These are phyloP conservation scores for Clarireedia monteithiana DNA, from an alignment of 2,329 filamentous ascomycete species.

Conservation along the genomic window DNA sequence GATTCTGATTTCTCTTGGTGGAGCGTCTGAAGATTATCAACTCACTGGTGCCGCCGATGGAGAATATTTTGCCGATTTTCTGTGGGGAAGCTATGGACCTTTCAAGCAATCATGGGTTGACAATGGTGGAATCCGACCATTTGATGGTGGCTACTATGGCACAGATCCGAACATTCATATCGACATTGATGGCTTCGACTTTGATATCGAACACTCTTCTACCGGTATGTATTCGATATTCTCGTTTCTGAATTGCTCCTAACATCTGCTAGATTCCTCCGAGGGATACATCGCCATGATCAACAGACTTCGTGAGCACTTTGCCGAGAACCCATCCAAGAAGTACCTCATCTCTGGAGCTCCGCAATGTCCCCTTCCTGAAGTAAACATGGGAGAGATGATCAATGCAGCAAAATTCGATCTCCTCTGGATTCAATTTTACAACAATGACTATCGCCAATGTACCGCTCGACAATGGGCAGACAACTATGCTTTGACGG, in stretches of 20 bases:
- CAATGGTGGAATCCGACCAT: slow-evolving; percentile 24
- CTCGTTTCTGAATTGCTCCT: not conserved
- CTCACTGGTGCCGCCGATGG: slow-evolving; percentile 32
- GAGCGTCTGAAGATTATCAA: slow-evolving; percentile 27
- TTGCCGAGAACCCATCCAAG: slow-evolving; percentile 20
- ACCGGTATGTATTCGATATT: slow-evolving; percentile 10
- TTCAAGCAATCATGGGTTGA: slow-evolving; percentile 28
- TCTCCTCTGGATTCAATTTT: slow-evolving; percentile 29
- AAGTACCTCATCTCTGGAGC: slow-evolving; percentile 27
- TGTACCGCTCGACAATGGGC: slow-evolving; percentile 24
- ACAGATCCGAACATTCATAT: slow-evolving; percentile 13
- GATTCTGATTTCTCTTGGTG: slow-evolving; percentile 35
- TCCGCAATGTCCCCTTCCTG: slow-evolving; percentile 27
- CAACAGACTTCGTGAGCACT: slow-evolving; percentile 23
- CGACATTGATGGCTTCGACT: slow-evolving; percentile 30
- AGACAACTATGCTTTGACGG: not conserved
- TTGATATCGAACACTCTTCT: slow-evolving; percentile 26
- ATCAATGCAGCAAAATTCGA: slow-evolving; percentile 25
- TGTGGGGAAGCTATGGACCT: slow-evolving; percentile 37
- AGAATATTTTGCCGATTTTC: slow-evolving; percentile 30
- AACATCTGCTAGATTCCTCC: slow-evolving; percentile 16
- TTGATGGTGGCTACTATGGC: slow-evolving; percentile 18
- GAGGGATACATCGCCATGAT: slow-evolving; percentile 25
- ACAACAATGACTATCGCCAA: slow-evolving; percentile 22
- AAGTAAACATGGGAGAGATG: slow-evolving; percentile 25